Conservation (phyloP, 1,139 yeast species). For the Sugiyamaella japonica region DNA sequence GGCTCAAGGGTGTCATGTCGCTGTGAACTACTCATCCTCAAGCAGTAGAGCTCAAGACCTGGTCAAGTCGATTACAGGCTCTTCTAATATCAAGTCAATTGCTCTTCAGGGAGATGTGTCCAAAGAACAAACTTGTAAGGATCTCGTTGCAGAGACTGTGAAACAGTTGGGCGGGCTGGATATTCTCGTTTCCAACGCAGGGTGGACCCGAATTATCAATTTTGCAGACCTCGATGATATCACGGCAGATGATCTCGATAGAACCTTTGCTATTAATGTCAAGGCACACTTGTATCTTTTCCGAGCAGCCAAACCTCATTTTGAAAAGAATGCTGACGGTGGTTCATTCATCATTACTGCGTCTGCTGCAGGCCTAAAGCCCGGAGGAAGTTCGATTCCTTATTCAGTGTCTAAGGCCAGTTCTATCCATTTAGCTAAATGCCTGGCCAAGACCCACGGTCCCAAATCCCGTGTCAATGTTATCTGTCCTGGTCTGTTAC, state of each 20-base stretch:
- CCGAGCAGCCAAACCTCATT: conserved; percentile 40
- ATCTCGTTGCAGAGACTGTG: conserved; percentile 30
- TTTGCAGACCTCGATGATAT: conserved; percentile 30
- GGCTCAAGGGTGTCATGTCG: conserved; percentile 34
- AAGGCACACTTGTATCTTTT: conserved; percentile 43
- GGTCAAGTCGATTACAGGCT: conserved; percentile 27
- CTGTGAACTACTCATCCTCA: conserved; percentile 40
- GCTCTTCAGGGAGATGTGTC: conserved; percentile 31
- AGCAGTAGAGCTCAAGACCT: conserved; percentile 36
- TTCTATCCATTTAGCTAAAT: conserved; percentile 42
- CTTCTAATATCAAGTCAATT: conserved; percentile 27
- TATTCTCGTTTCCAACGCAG: conserved; percentile 39
- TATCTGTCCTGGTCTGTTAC: conserved; percentile 45
- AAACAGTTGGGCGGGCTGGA: conserved; percentile 34
- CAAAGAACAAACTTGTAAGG: conserved; percentile 27
- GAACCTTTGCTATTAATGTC: conserved; percentile 34
- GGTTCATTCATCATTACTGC: conserved; percentile 44
- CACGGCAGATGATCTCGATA: conserved; percentile 32
- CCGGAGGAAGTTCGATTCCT: conserved; percentile 44
- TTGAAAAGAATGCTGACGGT: conserved; percentile 40
- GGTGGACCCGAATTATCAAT: conserved; percentile 31
- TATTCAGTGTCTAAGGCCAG: conserved; percentile 46
- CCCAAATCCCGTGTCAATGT: conserved; percentile 44
- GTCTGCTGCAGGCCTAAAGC: conserved; percentile 44
- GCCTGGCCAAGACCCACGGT: conserved; percentile 44